Evolutionary conservation across 179 eudicot genomes (phyloP).

Genomic region (Silene coronaria): DNA sequence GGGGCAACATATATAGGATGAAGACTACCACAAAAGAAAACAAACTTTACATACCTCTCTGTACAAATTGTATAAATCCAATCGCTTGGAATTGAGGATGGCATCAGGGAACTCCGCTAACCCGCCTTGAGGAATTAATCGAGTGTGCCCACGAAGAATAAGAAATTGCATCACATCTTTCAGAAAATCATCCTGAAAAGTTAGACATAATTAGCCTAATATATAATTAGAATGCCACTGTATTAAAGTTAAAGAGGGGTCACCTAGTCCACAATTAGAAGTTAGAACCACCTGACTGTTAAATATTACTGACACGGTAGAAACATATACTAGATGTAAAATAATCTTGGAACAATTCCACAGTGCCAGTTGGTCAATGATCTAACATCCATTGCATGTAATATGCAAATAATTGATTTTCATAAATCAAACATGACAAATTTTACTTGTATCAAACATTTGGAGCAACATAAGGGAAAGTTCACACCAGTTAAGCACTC

Average conservation of each 20-base stretch:
- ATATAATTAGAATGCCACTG: not conserved
- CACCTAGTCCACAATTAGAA: not conserved
- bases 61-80: slow-evolving; percentile 87
- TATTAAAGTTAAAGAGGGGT: not conserved
- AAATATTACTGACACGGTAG: not conserved
- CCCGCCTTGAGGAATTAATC: slow-evolving; percentile 96
- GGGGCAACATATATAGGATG: not conserved
- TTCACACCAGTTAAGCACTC: not conserved
- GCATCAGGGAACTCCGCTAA: slow-evolving; percentile 97
- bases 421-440: not conserved
- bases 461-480: not conserved
- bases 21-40: slow-evolving; percentile 5
- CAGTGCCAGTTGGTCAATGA: not conserved
- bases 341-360: not conserved
- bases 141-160: slow-evolving; percentile 86
- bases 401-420: not conserved
- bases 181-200: slow-evolving; percentile 74
- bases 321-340: not conserved
- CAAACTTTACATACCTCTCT: slow-evolving; percentile 57
- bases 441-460: not conserved
- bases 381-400: not conserved
- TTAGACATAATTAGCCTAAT: not conserved
- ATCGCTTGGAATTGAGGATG: slow-evolving; percentile 85
- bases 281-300: not conserved
- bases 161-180: slow-evolving; percentile 95